Evolutionary conservation across 2,329 filamentous ascomycete genomes (phyloP), one percentile per base, ranked within the genome.

Genomic region (Pseudogymnoascus sp.): DNA sequence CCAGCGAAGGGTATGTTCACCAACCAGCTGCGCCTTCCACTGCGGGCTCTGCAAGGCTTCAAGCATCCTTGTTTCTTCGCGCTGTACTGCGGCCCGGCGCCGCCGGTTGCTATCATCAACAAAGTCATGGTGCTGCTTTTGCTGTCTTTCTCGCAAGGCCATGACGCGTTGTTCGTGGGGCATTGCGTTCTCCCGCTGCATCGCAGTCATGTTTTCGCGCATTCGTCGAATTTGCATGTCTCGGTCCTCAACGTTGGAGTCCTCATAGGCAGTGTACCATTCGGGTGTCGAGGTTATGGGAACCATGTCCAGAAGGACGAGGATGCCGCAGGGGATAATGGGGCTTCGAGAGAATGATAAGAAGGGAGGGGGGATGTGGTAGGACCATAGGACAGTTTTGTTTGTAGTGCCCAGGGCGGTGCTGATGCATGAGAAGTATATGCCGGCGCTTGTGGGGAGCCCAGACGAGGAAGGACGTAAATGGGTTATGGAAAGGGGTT

Each of bases 381-480:
- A 86, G 69, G 81, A 83, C 84, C 84, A 87, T 2, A 87, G 75
- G 9, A 85, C 77, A 0, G 83, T 85, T 67, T 81, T 78, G 60
- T 77, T 80, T 0, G 79, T 77, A 1, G 81, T 83, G 19, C 81
- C 80, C 64, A 82, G 80, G 0, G 84, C 83, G 0, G 83, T 86
- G 0, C 78, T 78, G 1, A 79, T 79, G 64, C 78, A 80, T 29
- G 83, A 81, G 66, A 86, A 86, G 83, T 84, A 87, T 9, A 78
- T 72, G 7, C 82, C 82, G 31, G 75, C 73, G 0, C 72, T 75
- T 19, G 50, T 33, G 2, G 17, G 50, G 5, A 13, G 17, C 17
- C 50, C 50, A 2, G 50, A 56, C 9, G 29, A 56, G n/a, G 50
- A 56, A 21, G 50, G 50, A 3, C 67, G 62, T 4, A 71, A 67